Percentiles rank a stretch among this genome's conserved stretches.
These are phyloP conservation scores for Tulasnella calospora DNA, from an alignment of 768 basidiomycete genomes.

Conservation along the genomic window DNA sequence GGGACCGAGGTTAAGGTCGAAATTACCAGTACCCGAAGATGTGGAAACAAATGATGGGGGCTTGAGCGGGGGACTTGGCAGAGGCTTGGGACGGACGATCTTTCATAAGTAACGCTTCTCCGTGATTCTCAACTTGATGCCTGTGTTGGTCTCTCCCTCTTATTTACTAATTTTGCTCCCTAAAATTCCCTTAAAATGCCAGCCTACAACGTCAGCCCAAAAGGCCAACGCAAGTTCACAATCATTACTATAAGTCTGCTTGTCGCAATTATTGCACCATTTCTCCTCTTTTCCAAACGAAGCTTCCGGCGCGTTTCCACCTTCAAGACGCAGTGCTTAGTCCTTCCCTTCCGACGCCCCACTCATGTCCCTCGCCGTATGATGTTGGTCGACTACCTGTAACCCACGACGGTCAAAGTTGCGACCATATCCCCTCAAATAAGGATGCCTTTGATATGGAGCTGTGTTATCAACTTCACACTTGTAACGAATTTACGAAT, in stretches of 20 bases:
- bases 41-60: no score
- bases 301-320: not conserved
- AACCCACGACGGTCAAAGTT: not conserved
- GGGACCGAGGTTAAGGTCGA: no score
- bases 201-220: no score
- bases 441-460: not conserved
- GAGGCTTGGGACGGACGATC: no score
- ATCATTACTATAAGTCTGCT: not conserved
- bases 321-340: not conserved
- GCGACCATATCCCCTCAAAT: not conserved
- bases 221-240: not conserved
- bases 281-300: not conserved
- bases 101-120: no score
- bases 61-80: no score
- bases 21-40: no score
- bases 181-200: no score
- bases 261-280: not conserved
- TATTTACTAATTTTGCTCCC: no score
- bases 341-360: not conserved
- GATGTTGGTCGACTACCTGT: not conserved
- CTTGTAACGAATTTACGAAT: constrained; percentile 1
- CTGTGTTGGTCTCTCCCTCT: no score
- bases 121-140: no score
- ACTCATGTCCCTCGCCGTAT: not conserved
- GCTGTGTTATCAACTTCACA: not conserved